Base-by-base conservation (phyloP, 2,329 filamentous ascomycete genomes). In the Fusarium denticulatum region DNA sequence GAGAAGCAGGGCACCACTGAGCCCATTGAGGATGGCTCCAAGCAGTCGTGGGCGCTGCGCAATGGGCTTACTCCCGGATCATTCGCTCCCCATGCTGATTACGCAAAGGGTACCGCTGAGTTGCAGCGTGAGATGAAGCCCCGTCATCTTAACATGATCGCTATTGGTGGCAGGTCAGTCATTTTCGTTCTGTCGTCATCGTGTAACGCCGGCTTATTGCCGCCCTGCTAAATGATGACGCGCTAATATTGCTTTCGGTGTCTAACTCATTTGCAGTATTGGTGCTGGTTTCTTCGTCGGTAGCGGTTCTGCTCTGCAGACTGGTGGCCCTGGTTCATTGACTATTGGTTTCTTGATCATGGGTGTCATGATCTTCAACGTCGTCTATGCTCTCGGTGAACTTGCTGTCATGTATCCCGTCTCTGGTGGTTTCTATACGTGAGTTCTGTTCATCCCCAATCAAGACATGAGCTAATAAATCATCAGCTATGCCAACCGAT, bases 251-350 rank as follows among this genome's bases (percentile, higher is more conserved):
- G 24, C 28, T 28, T 7, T 4, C 4, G n/a, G 20, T 34, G 46
- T 56, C 69, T 75, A 36, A 75, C 52, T 18, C 11, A 7, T 7
- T 26, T 32, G 5, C 18, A 74, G 72, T 70, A 90, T 90, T 50
- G 88, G 88, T 78, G 88, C 88, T 68, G 88, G 88, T 81, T 89
- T 90, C 84, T 90, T 90, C 80, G 88, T 90, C 70, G 88, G 88
- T 76, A 88, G 88, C 67, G 79, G 82, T 70, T 87, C 87, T 62
- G 81, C 90, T 18, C 71, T 77, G 13, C 63, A 71, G 22, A 71
- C 73, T 53, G 76, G 55, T 57, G 65, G 71, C 39, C 85, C 85
- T 32, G 85, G 79, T 5, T 83, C 82, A 52, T 75, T 86, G 14
- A 75, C 87, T 20, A 80, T 87, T 53, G 84, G 86, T 61, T 90